Evolutionary conservation across 1,284 basidiomycete species (phyloP).

Genomic region (Retiboletus fuscus): DNA sequence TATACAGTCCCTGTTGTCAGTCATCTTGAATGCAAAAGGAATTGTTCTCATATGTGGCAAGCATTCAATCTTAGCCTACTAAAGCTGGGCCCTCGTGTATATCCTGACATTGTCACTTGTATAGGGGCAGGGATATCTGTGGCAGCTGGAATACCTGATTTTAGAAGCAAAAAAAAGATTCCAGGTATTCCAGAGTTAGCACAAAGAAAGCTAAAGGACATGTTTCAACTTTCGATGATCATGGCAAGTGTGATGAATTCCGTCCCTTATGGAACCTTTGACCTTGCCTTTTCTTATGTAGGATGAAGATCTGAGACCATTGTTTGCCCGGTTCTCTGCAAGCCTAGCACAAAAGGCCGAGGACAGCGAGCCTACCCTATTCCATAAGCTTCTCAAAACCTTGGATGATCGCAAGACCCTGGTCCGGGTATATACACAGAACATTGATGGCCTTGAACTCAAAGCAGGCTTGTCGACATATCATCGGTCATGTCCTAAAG

Average conservation of each 20-base stretch:
- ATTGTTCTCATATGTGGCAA: conserved; percentile 36
- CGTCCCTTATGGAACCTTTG: too few relatives aligned
- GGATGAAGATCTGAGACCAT: neutral
- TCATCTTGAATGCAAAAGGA: conserved; percentile 20
- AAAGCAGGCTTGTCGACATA: too few relatives aligned
- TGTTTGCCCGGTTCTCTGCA: neutral
- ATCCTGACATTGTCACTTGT: neutral
- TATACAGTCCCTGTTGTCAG: neutral
- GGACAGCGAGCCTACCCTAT: too few relatives aligned
- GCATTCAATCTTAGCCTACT: neutral
- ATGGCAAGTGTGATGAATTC: conserved; percentile 1
- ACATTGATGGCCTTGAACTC: too few relatives aligned
- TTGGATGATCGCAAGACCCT: too few relatives aligned
- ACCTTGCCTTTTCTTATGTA: neutral
- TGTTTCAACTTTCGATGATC: conserved; percentile 25
- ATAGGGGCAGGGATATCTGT: conserved; percentile 18
- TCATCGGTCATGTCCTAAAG: too few relatives aligned
- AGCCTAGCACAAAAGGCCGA: conserved; percentile 9
- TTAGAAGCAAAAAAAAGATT: neutral
- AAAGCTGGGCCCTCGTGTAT: too few relatives aligned
- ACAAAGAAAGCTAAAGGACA: conserved; percentile 24
- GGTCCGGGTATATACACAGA: too few relatives aligned
- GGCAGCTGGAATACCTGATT: conserved; percentile 3
- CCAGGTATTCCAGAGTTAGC: conserved; percentile 46
- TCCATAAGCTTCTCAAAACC: too few relatives aligned